These are phyloP conservation scores for Yamadazyma sp. DNA, from an alignment of 1,139 yeast species.

Conservation along the genomic window DNA sequence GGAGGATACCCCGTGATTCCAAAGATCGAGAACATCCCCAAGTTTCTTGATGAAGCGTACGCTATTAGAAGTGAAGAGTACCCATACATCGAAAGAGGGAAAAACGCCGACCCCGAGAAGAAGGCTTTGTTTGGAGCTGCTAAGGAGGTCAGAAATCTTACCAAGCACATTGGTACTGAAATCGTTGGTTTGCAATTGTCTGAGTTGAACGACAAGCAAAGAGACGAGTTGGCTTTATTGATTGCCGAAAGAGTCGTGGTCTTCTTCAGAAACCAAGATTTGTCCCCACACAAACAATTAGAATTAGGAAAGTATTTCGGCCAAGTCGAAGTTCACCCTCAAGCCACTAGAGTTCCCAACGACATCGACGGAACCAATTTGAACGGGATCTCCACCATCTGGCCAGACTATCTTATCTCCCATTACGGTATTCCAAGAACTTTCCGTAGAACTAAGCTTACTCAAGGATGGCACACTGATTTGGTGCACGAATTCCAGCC, in stretches of 20 bases:
- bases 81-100: conserved; percentile 48
- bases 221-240: conserved; percentile 49
- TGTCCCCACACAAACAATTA: conserved; percentile 46
- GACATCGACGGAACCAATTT: conserved; percentile 18
- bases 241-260: conserved; percentile 46
- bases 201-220: conserved; percentile 50
- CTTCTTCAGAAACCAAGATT: conserved; percentile 43
- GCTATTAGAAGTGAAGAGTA: conserved; percentile 40
- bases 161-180: conserved; percentile 57
- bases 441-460: conserved; percentile 28
- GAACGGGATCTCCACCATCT: conserved; percentile 50
- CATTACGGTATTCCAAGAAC: conserved; percentile 22
- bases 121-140: conserved; percentile 55
- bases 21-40: conserved; percentile 36
- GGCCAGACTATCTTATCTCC: conserved; percentile 46
- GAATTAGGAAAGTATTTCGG: conserved; percentile 45
- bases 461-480: conserved; percentile 39
- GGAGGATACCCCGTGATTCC: conserved; percentile 34
- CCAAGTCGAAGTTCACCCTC: conserved; percentile 44
- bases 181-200: conserved; percentile 52
- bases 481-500: conserved; percentile 39
- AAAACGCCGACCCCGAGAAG: conserved; percentile 53
- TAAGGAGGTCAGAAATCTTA: conserved; percentile 44
- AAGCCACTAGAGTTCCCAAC: conserved; percentile 34
- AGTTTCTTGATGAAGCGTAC: conserved; percentile 51